Conservation (phyloP, 257 asterid genomes). For the Sherardia arvensis region DNA sequence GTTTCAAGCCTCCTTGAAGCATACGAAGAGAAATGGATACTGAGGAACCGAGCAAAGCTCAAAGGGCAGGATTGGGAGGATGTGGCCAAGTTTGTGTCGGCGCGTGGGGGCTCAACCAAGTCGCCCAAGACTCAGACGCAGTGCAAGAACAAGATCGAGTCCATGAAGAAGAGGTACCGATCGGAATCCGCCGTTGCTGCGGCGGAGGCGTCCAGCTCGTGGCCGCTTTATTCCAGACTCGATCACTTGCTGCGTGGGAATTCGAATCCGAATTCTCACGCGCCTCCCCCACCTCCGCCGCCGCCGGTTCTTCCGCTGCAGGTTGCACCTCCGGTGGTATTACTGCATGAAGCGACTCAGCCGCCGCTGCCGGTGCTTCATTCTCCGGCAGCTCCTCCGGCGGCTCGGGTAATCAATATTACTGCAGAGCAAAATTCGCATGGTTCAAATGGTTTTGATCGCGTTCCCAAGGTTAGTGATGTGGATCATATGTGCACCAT, state of each 20-base stretch:
- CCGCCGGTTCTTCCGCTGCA: not conserved
- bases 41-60: conserved; percentile 75
- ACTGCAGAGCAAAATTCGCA: conserved; percentile 29
- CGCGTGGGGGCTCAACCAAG: conserved; percentile 28
- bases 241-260: conserved; percentile 73
- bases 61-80: conserved; percentile 95
- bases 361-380: not conserved
- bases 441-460: conserved; percentile 41
- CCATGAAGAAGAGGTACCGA: conserved; percentile 88
- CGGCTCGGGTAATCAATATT: conserved; percentile 16
- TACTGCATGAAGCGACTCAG: not conserved
- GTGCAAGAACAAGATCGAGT: conserved; percentile 88
- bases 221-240: conserved; percentile 75
- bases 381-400: conserved; percentile 11
- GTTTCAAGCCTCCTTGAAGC: conserved; percentile 67
- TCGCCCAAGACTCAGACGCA: conserved; percentile 73
- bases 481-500: not conserved
- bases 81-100: conserved; percentile 62
- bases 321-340: conserved; percentile 1
- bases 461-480: conserved; percentile 43
- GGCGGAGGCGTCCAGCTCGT: conserved; percentile 45
- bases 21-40: conserved; percentile 68
- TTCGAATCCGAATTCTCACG: too few species aligned
- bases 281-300: not conserved
- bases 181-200: conserved; percentile 66